phyloP scores from a whole-genome alignment of 192 early-diverging fungal species.

The Coemansia aciculifera region DNA sequence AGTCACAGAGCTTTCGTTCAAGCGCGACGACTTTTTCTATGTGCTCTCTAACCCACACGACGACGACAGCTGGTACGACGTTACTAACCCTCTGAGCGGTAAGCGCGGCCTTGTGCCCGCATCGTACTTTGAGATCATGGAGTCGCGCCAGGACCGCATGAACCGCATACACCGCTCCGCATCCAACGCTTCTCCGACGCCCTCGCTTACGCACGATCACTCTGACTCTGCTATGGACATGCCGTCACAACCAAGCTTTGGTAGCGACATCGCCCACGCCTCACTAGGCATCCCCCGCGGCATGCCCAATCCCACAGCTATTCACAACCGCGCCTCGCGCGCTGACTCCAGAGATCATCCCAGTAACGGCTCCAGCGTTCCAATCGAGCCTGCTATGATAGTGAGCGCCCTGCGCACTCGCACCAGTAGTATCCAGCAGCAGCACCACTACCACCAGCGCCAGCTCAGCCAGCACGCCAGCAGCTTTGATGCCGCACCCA shows the following conservation, averaged over 20 bases:
- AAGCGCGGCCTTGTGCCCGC: constrained; percentile 72
- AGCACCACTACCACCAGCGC: constrained; percentile 29
- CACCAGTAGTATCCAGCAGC: constrained; percentile 49
- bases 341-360: constrained; percentile 20
- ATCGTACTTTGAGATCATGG: constrained; percentile 69
- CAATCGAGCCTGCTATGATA: constrained; percentile 19
- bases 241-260: background rate
- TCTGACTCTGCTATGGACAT: background rate
- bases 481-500: constrained; percentile 19
- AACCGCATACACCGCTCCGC: constrained; percentile 50
- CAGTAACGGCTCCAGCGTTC: constrained; percentile 20
- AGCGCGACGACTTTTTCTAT: constrained; percentile 76
- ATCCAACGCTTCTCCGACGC: constrained; percentile 37
- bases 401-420: constrained; percentile 41
- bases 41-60: constrained; percentile 66
- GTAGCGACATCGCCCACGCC: constrained; percentile 8
- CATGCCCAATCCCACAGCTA: constrained; percentile 15
- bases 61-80: constrained; percentile 76
- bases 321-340: constrained; percentile 2
- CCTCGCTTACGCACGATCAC: constrained; percentile 3
- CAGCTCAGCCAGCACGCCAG: constrained; percentile 28
- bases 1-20: constrained; percentile 67
- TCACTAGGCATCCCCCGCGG: constrained; percentile 38
- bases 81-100: constrained; percentile 70
- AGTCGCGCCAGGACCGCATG: constrained; percentile 52